Percentiles rank a stretch among this genome's conserved stretches.
Evolutionary conservation across 2,329 filamentous ascomycete genomes (phyloP).

Genomic region (Pyrenophora tritici-repentis): DNA sequence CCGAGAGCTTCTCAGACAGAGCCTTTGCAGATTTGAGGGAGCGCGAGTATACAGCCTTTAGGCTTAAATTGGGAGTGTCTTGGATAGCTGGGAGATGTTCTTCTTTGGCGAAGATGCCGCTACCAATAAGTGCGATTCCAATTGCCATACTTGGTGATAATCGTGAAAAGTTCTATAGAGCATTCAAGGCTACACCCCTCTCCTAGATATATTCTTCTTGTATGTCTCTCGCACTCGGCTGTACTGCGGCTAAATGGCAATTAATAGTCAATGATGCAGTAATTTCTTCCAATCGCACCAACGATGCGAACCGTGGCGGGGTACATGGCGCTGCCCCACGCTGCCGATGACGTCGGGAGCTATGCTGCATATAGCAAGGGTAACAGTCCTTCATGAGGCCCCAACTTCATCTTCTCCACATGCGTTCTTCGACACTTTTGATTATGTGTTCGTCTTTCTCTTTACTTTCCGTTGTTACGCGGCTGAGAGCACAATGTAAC

Average conservation of each 20-base stretch:
- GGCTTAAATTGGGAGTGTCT: slow-evolving; percentile 55
- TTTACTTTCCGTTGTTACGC: too few relatives aligned
- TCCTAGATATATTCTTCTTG: background rate
- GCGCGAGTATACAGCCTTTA: slow-evolving; percentile 71
- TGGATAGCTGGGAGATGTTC: slow-evolving; percentile 67
- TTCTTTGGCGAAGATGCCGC: slow-evolving; percentile 66
- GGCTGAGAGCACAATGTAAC: too few relatives aligned
- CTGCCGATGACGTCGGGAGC: slow-evolving; percentile 20
- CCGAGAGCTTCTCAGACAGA: slow-evolving; percentile 43
- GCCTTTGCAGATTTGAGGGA: slow-evolving; percentile 61
- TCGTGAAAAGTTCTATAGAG: background rate
- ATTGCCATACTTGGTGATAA: slow-evolving; percentile 37
- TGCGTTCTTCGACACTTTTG: too few relatives aligned
- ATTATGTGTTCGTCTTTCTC: too few relatives aligned
- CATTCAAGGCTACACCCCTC: too few relatives aligned
- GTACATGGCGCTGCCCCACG: slow-evolving; percentile 2
- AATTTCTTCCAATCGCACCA: slow-evolving; percentile 14
- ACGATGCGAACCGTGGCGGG: slow-evolving; percentile 11
- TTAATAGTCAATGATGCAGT: slow-evolving; percentile 3
- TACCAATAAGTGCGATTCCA: slow-evolving; percentile 66
- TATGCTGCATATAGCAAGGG: slow-evolving; percentile 19
- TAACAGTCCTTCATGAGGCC: slow-evolving; percentile 12
- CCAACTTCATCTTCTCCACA: background rate
- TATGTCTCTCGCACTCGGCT: background rate
- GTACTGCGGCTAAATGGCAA: slow-evolving; percentile 27